Evolutionary conservation across 192 early-diverging fungal genomes (phyloP).

Genomic region (Coemansia reversa): DNA sequence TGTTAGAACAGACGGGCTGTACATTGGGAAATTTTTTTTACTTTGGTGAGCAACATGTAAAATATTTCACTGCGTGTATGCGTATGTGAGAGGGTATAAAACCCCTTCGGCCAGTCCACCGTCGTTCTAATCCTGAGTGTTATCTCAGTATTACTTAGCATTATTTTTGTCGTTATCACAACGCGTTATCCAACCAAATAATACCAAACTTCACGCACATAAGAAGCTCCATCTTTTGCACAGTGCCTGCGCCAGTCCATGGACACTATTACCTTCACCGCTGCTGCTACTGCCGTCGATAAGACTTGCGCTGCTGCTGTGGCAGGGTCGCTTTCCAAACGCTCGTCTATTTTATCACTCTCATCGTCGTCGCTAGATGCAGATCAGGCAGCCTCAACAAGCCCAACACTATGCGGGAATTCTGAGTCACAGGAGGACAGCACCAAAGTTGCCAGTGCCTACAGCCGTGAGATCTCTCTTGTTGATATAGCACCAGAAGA

Average conservation of each 20-base stretch:
- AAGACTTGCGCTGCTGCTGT: neutral
- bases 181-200: no score
- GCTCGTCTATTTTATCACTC: constrained; percentile 17
- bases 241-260: neutral
- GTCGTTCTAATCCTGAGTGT: no score
- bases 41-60: no score
- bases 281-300: neutral
- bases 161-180: no score
- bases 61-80: no score
- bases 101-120: no score
- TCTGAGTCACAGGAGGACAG: constrained; percentile 3
- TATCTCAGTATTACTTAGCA: no score
- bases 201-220: neutral
- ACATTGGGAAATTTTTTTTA: no score
- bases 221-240: neutral
- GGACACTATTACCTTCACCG: constrained; percentile 5
- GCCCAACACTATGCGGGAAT: constrained; percentile 34
- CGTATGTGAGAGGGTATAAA: no score
- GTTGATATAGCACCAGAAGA: constrained; percentile 37
- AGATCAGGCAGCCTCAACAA: constrained; percentile 17
- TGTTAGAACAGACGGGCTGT: no score
- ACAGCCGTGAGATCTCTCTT: constrained; percentile 44
- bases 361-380: constrained; percentile 10
- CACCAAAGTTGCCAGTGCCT: constrained; percentile 2
- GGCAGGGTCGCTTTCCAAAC: constrained; percentile 22